phyloP scores from a whole-genome alignment of 345 rosid species.

The Diplotaxis tenuifolia region DNA sequence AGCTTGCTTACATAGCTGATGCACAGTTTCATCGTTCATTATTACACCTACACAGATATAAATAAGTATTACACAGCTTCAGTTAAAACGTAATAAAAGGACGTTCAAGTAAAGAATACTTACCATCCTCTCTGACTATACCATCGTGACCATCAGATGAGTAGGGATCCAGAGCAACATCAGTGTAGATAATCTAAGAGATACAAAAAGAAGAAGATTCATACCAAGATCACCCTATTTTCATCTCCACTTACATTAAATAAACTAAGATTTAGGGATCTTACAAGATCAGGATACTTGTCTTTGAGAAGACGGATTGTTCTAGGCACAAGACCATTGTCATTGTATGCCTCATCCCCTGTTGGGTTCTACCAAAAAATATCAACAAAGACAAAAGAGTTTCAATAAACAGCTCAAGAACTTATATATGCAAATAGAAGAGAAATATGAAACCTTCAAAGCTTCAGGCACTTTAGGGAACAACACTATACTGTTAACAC shows the following conservation, averaged over 20 bases:
- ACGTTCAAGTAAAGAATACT: background rate
- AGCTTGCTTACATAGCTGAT: constrained; percentile 40
- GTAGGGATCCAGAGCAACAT: constrained; percentile 59
- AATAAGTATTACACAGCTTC: background rate
- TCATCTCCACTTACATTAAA: background rate
- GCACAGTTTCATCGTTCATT: constrained; percentile 36
- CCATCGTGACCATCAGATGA: constrained; percentile 66
- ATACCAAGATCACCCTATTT: background rate
- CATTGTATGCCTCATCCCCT: constrained; percentile 93
- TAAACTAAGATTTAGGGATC: constrained; percentile 8
- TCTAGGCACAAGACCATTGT: constrained; percentile 86
- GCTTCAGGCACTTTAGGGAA: constrained; percentile 98
- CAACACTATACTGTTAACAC: constrained; percentile 78
- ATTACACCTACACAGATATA: constrained; percentile 24
- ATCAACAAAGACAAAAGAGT: constrained; percentile 17
- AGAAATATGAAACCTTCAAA: constrained; percentile 59
- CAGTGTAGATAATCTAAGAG: constrained; percentile 51
- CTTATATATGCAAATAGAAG: background rate
- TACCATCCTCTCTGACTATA: constrained; percentile 56
- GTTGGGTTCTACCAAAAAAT: constrained; percentile 52
- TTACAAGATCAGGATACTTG: constrained; percentile 54
- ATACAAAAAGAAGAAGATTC: background rate
- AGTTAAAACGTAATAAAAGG: background rate
- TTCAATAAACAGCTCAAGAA: background rate
- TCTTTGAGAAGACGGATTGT: constrained; percentile 48